phyloP scores from a whole-genome alignment of 2,329 filamentous ascomycete species.

The Furcasterigmium sp. region DNA sequence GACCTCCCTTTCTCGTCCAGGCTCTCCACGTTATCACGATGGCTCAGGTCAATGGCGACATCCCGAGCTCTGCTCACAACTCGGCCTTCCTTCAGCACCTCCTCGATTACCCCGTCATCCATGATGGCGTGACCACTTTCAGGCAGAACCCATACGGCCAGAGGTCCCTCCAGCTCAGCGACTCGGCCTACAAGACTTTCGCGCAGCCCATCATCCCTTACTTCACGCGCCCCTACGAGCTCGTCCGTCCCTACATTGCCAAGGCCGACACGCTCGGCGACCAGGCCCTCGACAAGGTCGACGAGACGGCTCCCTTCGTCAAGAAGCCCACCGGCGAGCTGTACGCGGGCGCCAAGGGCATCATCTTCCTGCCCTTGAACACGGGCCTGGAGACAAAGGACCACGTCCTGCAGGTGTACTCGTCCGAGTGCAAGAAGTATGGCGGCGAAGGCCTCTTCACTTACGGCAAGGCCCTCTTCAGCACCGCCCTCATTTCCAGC shows the following conservation, averaged over 20 bases:
- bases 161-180: conserved; percentile 71
- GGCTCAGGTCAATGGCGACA: conserved; percentile 47
- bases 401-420: conserved; percentile 53
- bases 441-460: conserved; percentile 61
- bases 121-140: conserved; percentile 72
- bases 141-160: conserved; percentile 78
- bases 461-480: conserved; percentile 64
- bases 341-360: conserved; percentile 55
- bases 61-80: conserved; percentile 33
- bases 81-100: conserved; percentile 67
- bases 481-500: conserved; percentile 61
- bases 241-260: conserved; percentile 77
- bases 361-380: conserved; percentile 58
- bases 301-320: conserved; percentile 65
- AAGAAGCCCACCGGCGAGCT: conserved; percentile 72
- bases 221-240: conserved; percentile 72
- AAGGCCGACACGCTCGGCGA: conserved; percentile 76
- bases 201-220: conserved; percentile 75
- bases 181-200: conserved; percentile 70
- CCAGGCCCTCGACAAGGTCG: conserved; percentile 63
- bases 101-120: conserved; percentile 75
- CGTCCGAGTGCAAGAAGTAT: conserved; percentile 56
- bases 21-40: conserved; percentile 19
- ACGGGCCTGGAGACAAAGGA: conserved; percentile 58
- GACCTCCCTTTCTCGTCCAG: conserved; percentile 1